Evolutionary conservation across 768 basidiomycete species (phyloP).

Genomic region (Cystobasidium tubakii): DNA sequence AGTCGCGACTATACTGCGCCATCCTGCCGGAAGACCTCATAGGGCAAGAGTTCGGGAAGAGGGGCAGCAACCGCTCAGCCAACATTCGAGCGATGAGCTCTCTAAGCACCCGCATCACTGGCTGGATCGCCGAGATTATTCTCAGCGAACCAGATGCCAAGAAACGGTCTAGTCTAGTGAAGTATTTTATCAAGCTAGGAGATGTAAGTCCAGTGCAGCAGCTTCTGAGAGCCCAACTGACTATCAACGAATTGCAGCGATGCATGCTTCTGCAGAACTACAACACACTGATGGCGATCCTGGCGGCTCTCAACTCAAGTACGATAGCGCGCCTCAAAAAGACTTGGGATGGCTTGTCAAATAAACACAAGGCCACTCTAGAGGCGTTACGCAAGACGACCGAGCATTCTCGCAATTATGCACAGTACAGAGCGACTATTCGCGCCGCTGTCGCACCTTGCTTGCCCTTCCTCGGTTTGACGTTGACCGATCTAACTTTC

Average conservation of each 20-base stretch:
- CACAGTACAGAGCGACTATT: constrained; percentile 80
- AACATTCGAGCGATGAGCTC: constrained; percentile 75
- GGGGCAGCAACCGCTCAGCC: constrained; percentile 44
- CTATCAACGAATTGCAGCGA: constrained; percentile 56
- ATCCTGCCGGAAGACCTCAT: constrained; percentile 84
- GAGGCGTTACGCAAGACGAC: constrained; percentile 76
- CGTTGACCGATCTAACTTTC: constrained; percentile 88
- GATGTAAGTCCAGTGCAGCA: constrained; percentile 59
- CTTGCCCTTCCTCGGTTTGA: constrained; percentile 88
- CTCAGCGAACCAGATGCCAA: constrained; percentile 82
- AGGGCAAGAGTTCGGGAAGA: constrained; percentile 62
- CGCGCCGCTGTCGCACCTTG: constrained; percentile 85
- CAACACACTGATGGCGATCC: constrained; percentile 82
- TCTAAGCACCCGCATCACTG: constrained; percentile 85
- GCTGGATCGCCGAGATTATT: constrained; percentile 93
- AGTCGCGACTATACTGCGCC: constrained; percentile 75
- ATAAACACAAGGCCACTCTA: constrained; percentile 74
- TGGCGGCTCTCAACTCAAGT: constrained; percentile 91
- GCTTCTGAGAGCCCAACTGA: constrained; percentile 11
- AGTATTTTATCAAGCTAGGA: constrained; percentile 88
- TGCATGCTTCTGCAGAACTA: constrained; percentile 79
- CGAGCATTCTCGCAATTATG: constrained; percentile 82
- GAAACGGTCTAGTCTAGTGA: constrained; percentile 68
- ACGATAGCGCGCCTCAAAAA: constrained; percentile 85
- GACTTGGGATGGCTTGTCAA: constrained; percentile 82